Evolutionary conservation across 164 flowering plant genomes (phyloP).

Genomic region (Nymphaea colorata): DNA sequence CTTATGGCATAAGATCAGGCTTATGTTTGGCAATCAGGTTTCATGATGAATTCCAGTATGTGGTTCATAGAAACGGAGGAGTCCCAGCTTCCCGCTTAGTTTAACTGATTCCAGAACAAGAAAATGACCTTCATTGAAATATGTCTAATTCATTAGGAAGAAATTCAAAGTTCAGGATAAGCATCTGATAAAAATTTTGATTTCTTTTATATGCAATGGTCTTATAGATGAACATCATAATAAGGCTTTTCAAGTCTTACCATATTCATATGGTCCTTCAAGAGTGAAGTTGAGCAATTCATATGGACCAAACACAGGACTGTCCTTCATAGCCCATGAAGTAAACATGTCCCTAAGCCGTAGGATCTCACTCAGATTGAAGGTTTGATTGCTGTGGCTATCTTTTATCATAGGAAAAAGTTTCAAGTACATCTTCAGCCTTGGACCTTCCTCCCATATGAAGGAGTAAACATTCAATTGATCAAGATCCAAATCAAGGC

Average conservation of each 20-base stretch:
- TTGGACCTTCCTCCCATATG: constrained; percentile 66
- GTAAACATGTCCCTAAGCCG: constrained; percentile 49
- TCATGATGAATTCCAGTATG: too few relatives aligned
- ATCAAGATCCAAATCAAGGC: constrained; percentile 33
- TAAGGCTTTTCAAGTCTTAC: constrained; percentile 24
- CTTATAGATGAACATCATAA: background rate
- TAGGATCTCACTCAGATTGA: constrained; percentile 53
- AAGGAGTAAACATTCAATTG: constrained; percentile 38
- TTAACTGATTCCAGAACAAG: too few relatives aligned
- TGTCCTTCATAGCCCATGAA: constrained; percentile 48
- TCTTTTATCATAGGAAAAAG: constrained; percentile 40
- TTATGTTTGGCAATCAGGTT: too few relatives aligned
- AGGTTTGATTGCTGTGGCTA: constrained; percentile 9
- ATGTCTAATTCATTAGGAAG: too few relatives aligned
- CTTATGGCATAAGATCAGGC: too few relatives aligned
- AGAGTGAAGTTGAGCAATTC: constrained; percentile 59
- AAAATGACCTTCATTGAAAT: too few relatives aligned
- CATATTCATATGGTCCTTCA: constrained; percentile 34
- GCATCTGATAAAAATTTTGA: too few relatives aligned
- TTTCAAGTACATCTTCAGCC: constrained; percentile 55
- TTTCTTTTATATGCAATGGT: too few relatives aligned
- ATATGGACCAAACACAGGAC: constrained; percentile 69
- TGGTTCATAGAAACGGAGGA: too few relatives aligned
- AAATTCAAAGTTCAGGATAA: too few relatives aligned
- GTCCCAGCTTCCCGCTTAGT: too few relatives aligned